These are phyloP conservation scores for Ceratorhiza oryzae-sativae DNA, from an alignment of 1,284 basidiomycete genomes.

Conservation along the genomic window DNA sequence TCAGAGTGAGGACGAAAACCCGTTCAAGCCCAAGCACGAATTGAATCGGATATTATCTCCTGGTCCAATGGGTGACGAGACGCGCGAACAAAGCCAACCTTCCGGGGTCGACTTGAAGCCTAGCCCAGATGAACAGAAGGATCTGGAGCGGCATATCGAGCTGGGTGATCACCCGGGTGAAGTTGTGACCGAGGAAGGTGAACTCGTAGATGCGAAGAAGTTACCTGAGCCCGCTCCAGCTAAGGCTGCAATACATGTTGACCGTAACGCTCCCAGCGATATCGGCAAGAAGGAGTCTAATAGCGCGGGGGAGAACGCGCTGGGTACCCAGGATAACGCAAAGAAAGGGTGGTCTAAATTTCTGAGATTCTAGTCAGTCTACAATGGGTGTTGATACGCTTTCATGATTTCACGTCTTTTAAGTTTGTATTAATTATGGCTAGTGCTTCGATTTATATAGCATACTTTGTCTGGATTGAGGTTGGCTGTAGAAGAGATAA, in stretches of 20 bases:
- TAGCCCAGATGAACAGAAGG: slow-evolving; percentile 14
- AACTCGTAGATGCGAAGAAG: not conserved
- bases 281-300: slow-evolving; percentile 18
- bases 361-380: slow-evolving; percentile 3
- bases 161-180: slow-evolving; percentile 18
- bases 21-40: slow-evolving; percentile 26
- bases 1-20: not conserved
- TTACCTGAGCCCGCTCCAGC: slow-evolving; percentile 2
- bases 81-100: not conserved
- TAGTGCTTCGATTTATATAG: not conserved
- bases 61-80: not conserved
- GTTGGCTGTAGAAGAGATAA: no score
- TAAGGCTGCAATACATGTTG: slow-evolving; percentile 7
- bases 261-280: slow-evolving; percentile 18
- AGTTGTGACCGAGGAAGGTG: slow-evolving; percentile 14
- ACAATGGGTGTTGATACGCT: not conserved
- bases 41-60: slow-evolving; percentile 28
- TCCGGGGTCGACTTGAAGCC: not conserved
- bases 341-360: slow-evolving; percentile 12
- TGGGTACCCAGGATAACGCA: not conserved
- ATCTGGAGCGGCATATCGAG: slow-evolving; percentile 14
- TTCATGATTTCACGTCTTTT: not conserved
- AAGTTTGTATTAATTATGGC: not conserved
- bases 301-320: not conserved
- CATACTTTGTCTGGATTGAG: no score